Evolutionary conservation across 305 asterid genomes (phyloP).

Genomic region (Fraxinus latifolia): DNA sequence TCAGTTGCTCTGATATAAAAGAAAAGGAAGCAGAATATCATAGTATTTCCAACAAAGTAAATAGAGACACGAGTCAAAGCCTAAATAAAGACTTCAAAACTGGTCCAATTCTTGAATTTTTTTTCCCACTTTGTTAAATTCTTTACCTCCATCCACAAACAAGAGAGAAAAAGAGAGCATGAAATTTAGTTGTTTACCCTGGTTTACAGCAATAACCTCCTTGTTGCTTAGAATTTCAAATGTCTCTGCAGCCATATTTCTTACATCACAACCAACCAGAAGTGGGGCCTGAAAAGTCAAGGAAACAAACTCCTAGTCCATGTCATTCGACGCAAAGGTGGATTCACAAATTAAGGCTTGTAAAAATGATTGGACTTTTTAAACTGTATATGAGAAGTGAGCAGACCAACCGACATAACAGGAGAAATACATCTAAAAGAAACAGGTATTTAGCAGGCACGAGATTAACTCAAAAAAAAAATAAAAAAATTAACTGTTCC

Average conservation of each 20-base stretch:
- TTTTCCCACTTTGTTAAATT: not conserved
- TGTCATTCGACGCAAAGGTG: not conserved
- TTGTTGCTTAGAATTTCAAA: slow-evolving; percentile 63
- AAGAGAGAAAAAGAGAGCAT: slow-evolving; percentile 6
- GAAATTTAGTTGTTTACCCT: slow-evolving; percentile 47
- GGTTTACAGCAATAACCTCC: slow-evolving; percentile 85
- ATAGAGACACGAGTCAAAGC: not conserved
- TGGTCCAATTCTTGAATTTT: not conserved
- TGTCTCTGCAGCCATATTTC: slow-evolving; percentile 72
- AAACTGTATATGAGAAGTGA: not conserved
- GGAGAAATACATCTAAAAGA: not conserved
- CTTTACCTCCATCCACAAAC: not conserved
- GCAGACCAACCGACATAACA: not conserved
- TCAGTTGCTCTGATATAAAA: not conserved
- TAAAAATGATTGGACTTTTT: not conserved
- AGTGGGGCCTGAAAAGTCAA: slow-evolving; percentile 70
- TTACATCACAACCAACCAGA: slow-evolving; percentile 85
- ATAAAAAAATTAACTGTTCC: not conserved
- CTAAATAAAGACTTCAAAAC: not conserved
- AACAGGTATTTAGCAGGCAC: not conserved
- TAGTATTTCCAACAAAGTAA: not conserved
- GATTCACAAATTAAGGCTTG: not conserved
- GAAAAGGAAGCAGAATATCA: not conserved
- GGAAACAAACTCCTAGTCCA: slow-evolving; percentile 14
- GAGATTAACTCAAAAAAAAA: not conserved